Evolutionary conservation across 2,329 filamentous ascomycete species (phyloP), one percentile per base, ranked within the genome.

Genomic region (Pseudocercospora pini-densiflorae): DNA sequence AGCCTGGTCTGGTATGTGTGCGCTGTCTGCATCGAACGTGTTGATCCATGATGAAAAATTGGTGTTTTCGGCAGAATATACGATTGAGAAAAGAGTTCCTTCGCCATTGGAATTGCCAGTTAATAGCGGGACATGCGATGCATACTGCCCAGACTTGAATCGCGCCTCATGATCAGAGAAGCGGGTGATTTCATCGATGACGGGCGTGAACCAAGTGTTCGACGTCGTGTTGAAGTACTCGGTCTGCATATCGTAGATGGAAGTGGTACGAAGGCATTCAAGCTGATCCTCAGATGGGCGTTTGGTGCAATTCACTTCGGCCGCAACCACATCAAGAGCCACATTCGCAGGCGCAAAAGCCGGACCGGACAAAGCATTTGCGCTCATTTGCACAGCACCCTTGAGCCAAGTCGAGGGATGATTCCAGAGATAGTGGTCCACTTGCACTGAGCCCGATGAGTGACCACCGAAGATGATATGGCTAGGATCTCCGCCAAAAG

Each of bases 31-130:
- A 33, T 81, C 75, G 57, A 82, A 82, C 1, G 79, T 80, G 12
- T 79, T 77, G 73, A 84, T 81, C 81, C 81, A 83, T 0, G 77
- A 76, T 68, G 77, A 78, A 66, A 79, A 80, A 58, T 80, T 76
- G 29, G 76, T 73, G 61, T 61, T 65, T n/a, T 60, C 43, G 24
- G 63, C 55, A 24, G 57, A 21, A 27, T 65, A 61, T 14, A 65
- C 45, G 31, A 51, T 16, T 12, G 43, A 45, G 47, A 65, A 65
- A 45, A 65, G 40, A 5, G 16, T 51, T 3, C 57, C 63, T 4
- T 65, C 45, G 58, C 57, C 31, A 59, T 14, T 8, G 14, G 63
- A 61, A 33, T 61, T 65, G 45, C 57, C 57, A 1, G 63, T 65
- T 5, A 55, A 47, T 31, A 65, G 63, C 29, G 63, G 63, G 2